Evolutionary conservation across 345 rosid genomes (phyloP), one percentile per base, ranked within the genome.

Genomic region (Lumnitzera racemosa): DNA sequence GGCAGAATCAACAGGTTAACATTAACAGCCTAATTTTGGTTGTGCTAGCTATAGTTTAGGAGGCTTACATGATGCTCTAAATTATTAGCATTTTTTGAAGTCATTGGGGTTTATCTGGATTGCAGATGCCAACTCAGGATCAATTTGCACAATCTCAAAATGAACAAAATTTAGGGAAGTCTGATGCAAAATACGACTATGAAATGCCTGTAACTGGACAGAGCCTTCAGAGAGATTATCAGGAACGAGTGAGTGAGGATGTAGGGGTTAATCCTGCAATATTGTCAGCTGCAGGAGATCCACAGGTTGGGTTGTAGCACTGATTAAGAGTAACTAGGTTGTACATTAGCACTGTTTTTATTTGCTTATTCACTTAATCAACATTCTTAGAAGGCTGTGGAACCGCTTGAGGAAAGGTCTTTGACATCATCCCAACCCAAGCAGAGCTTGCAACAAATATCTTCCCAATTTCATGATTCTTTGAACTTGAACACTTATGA

Each of bases 1-100:
- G 87, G 91, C 91, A 76, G 67, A 90, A 78, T 68, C 90, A 80
- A 59, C 87, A 70, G 89, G 97, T 90, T 61, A 55, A 56, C 55
- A 62, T n/a, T 17, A 31, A 41, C 24, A 27, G 58, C 61, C 49
- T 16, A 31, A 5, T 14, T 12, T 5, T 2, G 43, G 7, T 29
- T 52, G 7, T 17, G 24, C 24, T 27, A 6, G 7, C 43, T 36
- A 36, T 36, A 36, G 43, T 36, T 29, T 9, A 7, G 43, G 43
- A 36, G 43, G 43, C 11, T 36, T 57, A 16, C 0, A 15, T 20
- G 47, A 36, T 10, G n/a, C 49, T 48, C 2, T 50, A 17, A 43
- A 36, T 63, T 6, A 25, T 56, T 56, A 46, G 36, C 50, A 55
- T 1, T 15, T 51, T 41, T 51, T 25, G 8, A 61, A 46, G 47